phyloP scores from a whole-genome alignment of 495 filamentous ascomycete genomes.

The Tuber calosporum region DNA sequence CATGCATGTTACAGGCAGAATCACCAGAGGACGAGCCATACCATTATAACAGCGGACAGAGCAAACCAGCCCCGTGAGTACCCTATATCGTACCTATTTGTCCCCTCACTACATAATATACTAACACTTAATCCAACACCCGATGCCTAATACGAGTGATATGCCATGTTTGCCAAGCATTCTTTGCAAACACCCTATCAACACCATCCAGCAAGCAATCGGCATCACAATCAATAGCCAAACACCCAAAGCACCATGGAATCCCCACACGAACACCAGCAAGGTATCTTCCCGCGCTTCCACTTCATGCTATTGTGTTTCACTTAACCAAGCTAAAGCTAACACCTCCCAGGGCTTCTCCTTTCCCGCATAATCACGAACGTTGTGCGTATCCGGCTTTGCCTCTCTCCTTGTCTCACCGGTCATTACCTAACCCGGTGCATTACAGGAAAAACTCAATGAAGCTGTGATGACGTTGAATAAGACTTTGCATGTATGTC shows the following conservation, averaged over 20 bases:
- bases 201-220: not conserved
- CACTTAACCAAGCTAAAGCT: not conserved
- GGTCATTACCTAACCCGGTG: slow-evolving; percentile 18
- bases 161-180: not conserved
- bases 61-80: no score
- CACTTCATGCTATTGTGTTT: not conserved
- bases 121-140: not conserved
- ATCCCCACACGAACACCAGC: slow-evolving; percentile 95
- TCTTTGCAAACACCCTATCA: not conserved
- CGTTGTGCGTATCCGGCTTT: slow-evolving; percentile 57
- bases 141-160: not conserved
- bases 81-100: no score
- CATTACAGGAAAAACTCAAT: slow-evolving; percentile 98
- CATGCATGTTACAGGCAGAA: no score
- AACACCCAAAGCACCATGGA: slow-evolving; percentile 49
- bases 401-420: slow-evolving; percentile 4
- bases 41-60: no score
- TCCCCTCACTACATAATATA: no score
- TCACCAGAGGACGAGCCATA: no score
- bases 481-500: slow-evolving; percentile 70
- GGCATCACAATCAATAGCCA: not conserved
- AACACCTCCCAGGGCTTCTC: slow-evolving; percentile 53
- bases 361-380: slow-evolving; percentile 95
- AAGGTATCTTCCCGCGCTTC: slow-evolving; percentile 44
- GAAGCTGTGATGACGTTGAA: slow-evolving; percentile 89